Percentiles rank a stretch among this genome's conserved stretches.
Evolutionary conservation across 257 asterid genomes (phyloP).

Genomic region (Hygrophila difformis): DNA sequence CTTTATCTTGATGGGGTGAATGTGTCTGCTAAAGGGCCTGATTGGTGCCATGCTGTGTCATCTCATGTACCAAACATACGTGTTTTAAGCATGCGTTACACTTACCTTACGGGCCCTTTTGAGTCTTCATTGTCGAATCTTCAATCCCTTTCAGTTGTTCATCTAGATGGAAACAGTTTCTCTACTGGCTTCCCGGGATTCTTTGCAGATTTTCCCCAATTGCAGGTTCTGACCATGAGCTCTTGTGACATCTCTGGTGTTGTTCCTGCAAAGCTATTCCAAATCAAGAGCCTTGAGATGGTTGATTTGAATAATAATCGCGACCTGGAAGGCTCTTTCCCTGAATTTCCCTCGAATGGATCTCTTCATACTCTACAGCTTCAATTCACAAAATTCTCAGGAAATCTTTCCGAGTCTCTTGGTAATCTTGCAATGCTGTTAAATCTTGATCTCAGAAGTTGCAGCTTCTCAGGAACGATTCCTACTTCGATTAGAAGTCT

Average conservation of each 20-base stretch:
- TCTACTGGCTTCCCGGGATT: conserved; percentile 32
- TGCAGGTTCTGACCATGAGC: conserved; percentile 25
- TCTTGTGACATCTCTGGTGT: conserved; percentile 31
- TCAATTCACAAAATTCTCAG: too few species aligned
- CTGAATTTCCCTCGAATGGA: too few species aligned
- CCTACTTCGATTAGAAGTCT: too few species aligned
- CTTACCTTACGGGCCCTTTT: conserved; percentile 32
- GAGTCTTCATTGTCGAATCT: conserved; percentile 29
- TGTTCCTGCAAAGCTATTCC: conserved; percentile 37
- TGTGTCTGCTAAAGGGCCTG: conserved; percentile 27
- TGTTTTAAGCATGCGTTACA: conserved; percentile 33
- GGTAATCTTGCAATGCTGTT: too few species aligned
- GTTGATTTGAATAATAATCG: conserved; percentile 34
- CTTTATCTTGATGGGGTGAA: conserved; percentile 43
- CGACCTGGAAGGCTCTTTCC: conserved; percentile 42
- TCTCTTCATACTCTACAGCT: too few species aligned
- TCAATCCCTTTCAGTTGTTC: conserved; percentile 29
- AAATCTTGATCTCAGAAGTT: too few species aligned
- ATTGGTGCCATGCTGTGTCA: conserved; percentile 36
- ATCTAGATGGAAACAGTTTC: conserved; percentile 31
- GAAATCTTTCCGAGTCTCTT: too few species aligned
- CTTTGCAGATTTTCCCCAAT: conserved; percentile 31
- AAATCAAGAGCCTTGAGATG: conserved; percentile 24
- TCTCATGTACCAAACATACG: conserved; percentile 29
- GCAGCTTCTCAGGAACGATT: too few species aligned